phyloP scores from a whole-genome alignment of 2,329 filamentous ascomycete genomes.

The Arthrobotrys sphaeroides region DNA sequence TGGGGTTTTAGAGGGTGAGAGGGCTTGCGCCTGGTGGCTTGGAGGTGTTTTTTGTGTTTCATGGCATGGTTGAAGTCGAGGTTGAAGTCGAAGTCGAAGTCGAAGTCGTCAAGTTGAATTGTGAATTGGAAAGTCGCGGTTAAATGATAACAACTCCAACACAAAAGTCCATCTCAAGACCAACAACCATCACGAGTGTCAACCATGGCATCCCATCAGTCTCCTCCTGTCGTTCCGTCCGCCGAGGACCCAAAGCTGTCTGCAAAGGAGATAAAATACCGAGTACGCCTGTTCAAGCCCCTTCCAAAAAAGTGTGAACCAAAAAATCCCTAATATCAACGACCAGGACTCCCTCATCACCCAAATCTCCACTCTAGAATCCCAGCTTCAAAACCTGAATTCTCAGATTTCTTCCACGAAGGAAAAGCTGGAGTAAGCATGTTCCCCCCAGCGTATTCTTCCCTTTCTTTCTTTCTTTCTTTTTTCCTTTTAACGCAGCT shows the following conservation, averaged over 20 bases:
- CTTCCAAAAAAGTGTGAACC: too few relatives aligned
- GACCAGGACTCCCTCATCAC: slow-evolving; percentile 63
- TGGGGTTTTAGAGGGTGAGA: slow-evolving; percentile 38
- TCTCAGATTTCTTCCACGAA: slow-evolving; percentile 60
- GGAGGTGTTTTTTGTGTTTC: slow-evolving; percentile 42
- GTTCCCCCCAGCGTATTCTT: not conserved
- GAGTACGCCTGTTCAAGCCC: slow-evolving; percentile 16
- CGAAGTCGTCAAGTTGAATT: not conserved
- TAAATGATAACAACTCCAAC: slow-evolving; percentile 9
- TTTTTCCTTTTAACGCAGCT: not conserved
- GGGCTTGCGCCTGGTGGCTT: slow-evolving; percentile 26
- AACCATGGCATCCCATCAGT: slow-evolving; percentile 29
- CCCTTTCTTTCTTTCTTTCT: not conserved
- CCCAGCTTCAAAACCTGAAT: slow-evolving; percentile 61
- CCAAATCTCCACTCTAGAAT: slow-evolving; percentile 64
- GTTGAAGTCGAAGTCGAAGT: not conserved
- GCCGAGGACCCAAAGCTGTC: slow-evolving; percentile 8
- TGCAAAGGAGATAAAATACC: slow-evolving; percentile 32
- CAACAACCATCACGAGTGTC: not conserved
- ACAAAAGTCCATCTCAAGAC: not conserved
- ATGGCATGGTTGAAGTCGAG: slow-evolving; percentile 28
- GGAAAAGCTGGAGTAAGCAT: slow-evolving; percentile 59
- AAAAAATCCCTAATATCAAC: too few relatives aligned
- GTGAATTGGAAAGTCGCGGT: not conserved
- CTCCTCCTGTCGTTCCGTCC: not conserved